Percentiles rank a stretch among this genome's conserved stretches.
phyloP scores from a whole-genome alignment of 2,329 filamentous ascomycete species.

The Mollisiaceae sp. region DNA sequence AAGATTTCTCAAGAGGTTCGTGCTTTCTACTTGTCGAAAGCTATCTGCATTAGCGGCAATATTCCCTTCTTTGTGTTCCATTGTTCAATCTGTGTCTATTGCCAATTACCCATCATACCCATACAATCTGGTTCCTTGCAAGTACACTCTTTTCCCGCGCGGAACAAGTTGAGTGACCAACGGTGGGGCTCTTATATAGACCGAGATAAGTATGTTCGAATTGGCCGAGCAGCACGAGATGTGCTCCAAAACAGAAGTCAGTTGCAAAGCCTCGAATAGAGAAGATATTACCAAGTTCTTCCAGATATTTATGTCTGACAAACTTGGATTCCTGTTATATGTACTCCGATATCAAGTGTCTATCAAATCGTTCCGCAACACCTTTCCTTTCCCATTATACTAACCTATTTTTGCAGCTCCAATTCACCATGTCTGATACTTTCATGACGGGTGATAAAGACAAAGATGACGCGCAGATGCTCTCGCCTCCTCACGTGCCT shows the following conservation, averaged over 20 bases:
- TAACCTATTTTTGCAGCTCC: constrained; percentile 25
- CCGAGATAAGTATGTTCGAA: neutral
- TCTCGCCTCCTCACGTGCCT: constrained; percentile 26
- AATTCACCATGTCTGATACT: constrained; percentile 30
- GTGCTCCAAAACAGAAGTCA: neutral
- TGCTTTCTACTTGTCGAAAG: constrained; percentile 13
- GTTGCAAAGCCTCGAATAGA: neutral
- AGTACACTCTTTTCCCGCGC: neutral
- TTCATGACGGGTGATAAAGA: constrained; percentile 31
- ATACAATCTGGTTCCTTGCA: neutral
- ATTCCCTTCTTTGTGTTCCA: neutral
- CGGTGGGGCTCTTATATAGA: too few relatives aligned
- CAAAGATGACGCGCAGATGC: constrained; percentile 13
- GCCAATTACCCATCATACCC: neutral
- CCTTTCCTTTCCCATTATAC: neutral
- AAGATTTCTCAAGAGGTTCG: constrained; percentile 62
- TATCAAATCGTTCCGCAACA: neutral
- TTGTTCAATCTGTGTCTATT: neutral
- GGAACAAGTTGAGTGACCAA: neutral
- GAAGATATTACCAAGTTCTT: too few relatives aligned
- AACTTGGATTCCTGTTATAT: neutral
- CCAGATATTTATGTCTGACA: too few relatives aligned
- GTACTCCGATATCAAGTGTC: neutral
- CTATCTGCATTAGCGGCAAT: neutral
- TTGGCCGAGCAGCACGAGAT: neutral